Percentiles rank a stretch among this genome's conserved stretches.
Evolutionary conservation across 805 yeast genomes (phyloP).

Genomic region (Saccharomycopsis fibuligera): DNA sequence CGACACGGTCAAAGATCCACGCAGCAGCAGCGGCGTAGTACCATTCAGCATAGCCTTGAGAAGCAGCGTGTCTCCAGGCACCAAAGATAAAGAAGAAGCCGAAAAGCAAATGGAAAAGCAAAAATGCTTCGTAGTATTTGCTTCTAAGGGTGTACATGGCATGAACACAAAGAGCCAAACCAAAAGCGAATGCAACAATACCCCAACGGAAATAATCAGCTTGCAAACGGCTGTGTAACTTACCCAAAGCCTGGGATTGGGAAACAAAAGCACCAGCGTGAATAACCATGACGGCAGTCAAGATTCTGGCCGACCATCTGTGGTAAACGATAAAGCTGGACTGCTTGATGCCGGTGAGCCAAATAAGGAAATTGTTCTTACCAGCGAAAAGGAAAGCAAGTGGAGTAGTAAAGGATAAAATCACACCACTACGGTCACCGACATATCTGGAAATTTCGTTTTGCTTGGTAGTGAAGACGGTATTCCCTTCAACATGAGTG

Average conservation of each 20-base stretch:
- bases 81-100: slow-evolving; percentile 49
- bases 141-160: slow-evolving; percentile 46
- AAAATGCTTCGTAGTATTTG: slow-evolving; percentile 52
- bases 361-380: slow-evolving; percentile 60
- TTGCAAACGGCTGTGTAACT: not conserved
- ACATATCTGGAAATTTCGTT: slow-evolving; percentile 35
- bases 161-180: slow-evolving; percentile 39
- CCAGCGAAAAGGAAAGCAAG: slow-evolving; percentile 57
- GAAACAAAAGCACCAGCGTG: slow-evolving; percentile 14
- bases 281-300: slow-evolving; percentile 25
- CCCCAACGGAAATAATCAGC: slow-evolving; percentile 41
- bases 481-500: slow-evolving; percentile 25
- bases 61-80: slow-evolving; percentile 53
- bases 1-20: slow-evolving; percentile 64
- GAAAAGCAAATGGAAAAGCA: slow-evolving; percentile 48
- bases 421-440: slow-evolving; percentile 34
- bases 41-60: slow-evolving; percentile 45
- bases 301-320: slow-evolving; percentile 51
- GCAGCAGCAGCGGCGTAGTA: slow-evolving; percentile 50
- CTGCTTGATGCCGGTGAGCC: slow-evolving; percentile 56
- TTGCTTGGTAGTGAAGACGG: slow-evolving; percentile 27
- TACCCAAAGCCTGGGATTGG: not conserved
- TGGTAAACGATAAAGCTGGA: slow-evolving; percentile 62
- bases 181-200: slow-evolving; percentile 35
- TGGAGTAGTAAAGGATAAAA: slow-evolving; percentile 43